These are phyloP conservation scores for Epichloe hybrida DNA, from an alignment of 2,329 filamentous ascomycete genomes.

Conservation along the genomic window DNA sequence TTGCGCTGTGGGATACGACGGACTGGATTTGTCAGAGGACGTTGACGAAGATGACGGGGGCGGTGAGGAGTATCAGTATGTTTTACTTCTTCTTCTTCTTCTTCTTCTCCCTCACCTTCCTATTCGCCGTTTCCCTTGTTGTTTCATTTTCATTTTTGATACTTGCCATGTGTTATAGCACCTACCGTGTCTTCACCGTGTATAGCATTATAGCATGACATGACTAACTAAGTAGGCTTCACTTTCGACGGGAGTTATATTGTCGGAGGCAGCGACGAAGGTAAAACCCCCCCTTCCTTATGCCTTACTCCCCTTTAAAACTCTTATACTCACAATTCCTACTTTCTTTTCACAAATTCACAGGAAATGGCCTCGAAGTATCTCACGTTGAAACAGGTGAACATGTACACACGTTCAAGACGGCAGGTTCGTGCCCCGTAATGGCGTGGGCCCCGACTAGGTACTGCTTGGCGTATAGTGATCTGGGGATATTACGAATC, in stretches of 20 bases:
- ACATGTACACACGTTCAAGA: constrained; percentile 58
- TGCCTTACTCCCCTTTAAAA: background rate
- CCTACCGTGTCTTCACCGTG: too few species aligned
- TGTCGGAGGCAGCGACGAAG: constrained; percentile 62
- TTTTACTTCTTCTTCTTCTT: constrained; percentile 5
- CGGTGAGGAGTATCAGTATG: constrained; percentile 55
- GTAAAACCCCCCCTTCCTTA: constrained; percentile 18
- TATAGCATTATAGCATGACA: background rate
- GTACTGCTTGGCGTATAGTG: constrained; percentile 62
- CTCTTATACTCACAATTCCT: too few species aligned
- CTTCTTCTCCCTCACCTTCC: background rate
- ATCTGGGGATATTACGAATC: constrained; percentile 55
- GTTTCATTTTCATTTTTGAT: background rate
- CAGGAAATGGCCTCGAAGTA: constrained; percentile 51
- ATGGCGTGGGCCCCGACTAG: constrained; percentile 65
- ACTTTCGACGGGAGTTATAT: constrained; percentile 67
- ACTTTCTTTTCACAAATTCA: background rate
- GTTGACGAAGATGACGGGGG: constrained; percentile 53
- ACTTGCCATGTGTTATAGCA: background rate
- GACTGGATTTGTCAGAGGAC: constrained; percentile 67
- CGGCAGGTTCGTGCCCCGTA: constrained; percentile 47
- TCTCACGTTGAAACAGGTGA: constrained; percentile 64
- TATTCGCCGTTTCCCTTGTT: background rate
- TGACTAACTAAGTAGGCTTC: constrained; percentile 39
- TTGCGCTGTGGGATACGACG: constrained; percentile 64